phyloP scores from a whole-genome alignment of 805 yeast genomes.

The Metschnikowia anglica region DNA sequence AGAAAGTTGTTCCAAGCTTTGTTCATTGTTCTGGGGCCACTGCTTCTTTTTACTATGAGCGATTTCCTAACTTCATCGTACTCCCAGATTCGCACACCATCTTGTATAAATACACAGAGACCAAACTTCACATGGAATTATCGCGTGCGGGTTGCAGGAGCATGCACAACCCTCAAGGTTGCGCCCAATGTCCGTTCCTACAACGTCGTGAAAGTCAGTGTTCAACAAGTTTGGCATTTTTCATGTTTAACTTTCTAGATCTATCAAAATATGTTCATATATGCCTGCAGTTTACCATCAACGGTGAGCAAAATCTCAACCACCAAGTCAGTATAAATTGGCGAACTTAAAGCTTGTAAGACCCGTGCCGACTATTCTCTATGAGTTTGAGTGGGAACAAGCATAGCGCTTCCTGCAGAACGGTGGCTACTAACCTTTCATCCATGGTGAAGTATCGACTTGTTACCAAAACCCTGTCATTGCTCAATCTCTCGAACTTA shows the following conservation, averaged over 20 bases:
- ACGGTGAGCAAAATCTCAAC: too few relatives aligned
- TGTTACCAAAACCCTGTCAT: conserved; percentile 35
- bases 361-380: conserved; percentile 11
- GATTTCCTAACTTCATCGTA: too few relatives aligned
- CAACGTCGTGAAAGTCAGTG: too few relatives aligned
- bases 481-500: conserved; percentile 31
- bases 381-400: conserved; percentile 16
- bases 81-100: too few relatives aligned
- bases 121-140: background rate
- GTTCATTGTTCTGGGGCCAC: too few relatives aligned
- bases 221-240: too few relatives aligned
- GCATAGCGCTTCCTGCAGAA: conserved; percentile 37
- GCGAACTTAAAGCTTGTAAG: conserved; percentile 17
- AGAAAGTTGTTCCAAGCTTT: too few relatives aligned
- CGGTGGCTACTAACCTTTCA: conserved; percentile 30
- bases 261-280: too few relatives aligned
- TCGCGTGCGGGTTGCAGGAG: background rate
- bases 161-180: background rate
- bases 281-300: too few relatives aligned
- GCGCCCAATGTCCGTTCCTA: background rate
- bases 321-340: background rate
- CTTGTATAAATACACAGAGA: background rate
- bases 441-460: conserved; percentile 28
- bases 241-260: too few relatives aligned
- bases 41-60: too few relatives aligned